Evolutionary conservation across 805 yeast species (phyloP), one percentile per base, ranked within the genome.

Genomic region (Nematodospora valgi): DNA sequence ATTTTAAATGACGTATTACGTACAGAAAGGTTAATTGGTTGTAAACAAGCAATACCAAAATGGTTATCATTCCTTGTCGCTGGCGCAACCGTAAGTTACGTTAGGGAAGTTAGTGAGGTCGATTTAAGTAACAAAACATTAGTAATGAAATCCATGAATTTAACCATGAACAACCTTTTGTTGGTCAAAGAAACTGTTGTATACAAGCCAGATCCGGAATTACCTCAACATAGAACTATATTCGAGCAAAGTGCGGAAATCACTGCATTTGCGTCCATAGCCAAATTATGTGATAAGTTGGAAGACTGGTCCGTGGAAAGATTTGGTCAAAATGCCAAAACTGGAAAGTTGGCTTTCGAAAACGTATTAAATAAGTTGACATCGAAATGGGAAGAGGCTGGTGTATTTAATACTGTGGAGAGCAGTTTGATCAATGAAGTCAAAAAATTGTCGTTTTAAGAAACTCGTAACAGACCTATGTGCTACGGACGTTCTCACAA

Each of bases 301-400:
- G 98, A 91, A 58, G 94, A 87, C 32, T 91, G 96, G 95, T 77
- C 89, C 0, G 82, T 86, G 5, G 86, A 85, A 51, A 69, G 97
- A 55, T 93, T 91, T 59, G 78, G 80, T 29, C 93, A 86, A 55
- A 91, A 91, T 58, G 96, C 98, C 11, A 62, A 61, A 36, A 76
- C 76, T 47, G 98, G 98, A 20, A 82, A 80, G 47, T 47, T 61
- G 20, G 98, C 96, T 0, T 89, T 91, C 47, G 98, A 93, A 43
- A 58, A 76, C 2, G 97, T 93, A 2, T 66, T 91, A 37, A 56
- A 74, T 38, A 53, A 68, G 8, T 61, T 78, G 27, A 64, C 69
- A 25, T 64, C 66, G 27, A 68, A 65, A 39, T 63, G 72, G 70
- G 58, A 59, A 20, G 66, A 62, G 35, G 54, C 61, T 6, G 70